Evolutionary conservation across 1,284 basidiomycete genomes (phyloP).

Genomic region (Pseudomicrostroma phylloplanum): DNA sequence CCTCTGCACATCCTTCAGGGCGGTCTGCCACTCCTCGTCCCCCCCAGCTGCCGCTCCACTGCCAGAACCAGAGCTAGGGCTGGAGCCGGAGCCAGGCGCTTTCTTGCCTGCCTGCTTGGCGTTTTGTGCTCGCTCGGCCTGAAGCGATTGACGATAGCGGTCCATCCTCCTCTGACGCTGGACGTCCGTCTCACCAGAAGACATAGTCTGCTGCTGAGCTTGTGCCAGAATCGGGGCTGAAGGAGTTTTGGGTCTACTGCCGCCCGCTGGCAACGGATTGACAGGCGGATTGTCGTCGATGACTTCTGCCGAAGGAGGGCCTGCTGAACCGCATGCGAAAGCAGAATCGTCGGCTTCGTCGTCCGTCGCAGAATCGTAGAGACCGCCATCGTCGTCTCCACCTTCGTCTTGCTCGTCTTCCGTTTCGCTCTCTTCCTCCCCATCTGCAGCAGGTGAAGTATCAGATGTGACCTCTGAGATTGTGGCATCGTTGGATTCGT

Average conservation of each 20-base stretch:
- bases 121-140: no score
- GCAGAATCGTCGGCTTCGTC: slow-evolving; percentile 1
- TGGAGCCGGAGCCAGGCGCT: no score
- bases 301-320: no score
- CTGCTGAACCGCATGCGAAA: no score
- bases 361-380: not conserved
- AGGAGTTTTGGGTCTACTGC: not conserved
- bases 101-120: no score
- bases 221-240: not conserved
- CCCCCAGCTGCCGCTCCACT: no score
- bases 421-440: not conserved
- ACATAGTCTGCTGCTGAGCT: not conserved
- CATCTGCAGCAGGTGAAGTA: no score
- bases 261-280: not conserved
- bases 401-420: slow-evolving; percentile 6
- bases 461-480: no score
- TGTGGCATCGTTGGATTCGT: no score
- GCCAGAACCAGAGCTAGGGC: no score
- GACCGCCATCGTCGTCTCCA: not conserved
- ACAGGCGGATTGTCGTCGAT: not conserved
- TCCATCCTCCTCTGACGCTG: slow-evolving; percentile 6
- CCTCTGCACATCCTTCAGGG: no score
- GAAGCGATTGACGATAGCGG: not conserved
- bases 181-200: not conserved
- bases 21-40: no score